Percentiles rank a stretch among this genome's conserved stretches.
phyloP scores from a whole-genome alignment of 768 basidiomycete species.

The Aureoboletus auriporus region DNA sequence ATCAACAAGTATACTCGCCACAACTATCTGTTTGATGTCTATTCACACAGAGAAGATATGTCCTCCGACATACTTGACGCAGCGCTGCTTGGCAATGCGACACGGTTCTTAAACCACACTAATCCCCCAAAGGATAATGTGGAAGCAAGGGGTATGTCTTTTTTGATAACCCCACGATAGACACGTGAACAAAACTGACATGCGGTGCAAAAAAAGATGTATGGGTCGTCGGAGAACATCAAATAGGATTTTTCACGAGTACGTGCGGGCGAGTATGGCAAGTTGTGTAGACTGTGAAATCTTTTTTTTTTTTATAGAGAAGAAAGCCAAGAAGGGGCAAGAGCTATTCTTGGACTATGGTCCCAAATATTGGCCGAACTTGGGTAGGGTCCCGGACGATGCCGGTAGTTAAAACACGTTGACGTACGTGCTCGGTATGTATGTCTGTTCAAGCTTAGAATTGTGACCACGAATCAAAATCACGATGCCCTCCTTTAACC shows the following conservation, averaged over 20 bases:
- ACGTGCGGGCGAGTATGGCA: constrained; percentile 8
- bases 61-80: constrained; percentile 30
- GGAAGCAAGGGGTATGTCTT: constrained; percentile 25
- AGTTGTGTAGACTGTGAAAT: background rate
- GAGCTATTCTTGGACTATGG: constrained; percentile 39
- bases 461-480: no score
- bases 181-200: background rate
- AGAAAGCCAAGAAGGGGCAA: constrained; percentile 24
- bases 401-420: no score
- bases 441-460: no score
- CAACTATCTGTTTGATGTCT: constrained; percentile 36
- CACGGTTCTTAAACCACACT: constrained; percentile 41
- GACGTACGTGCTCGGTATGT: no score
- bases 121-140: constrained; percentile 9
- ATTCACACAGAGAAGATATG: background rate
- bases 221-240: constrained; percentile 32
- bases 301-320: constrained; percentile 14
- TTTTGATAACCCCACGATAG: background rate
- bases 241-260: constrained; percentile 37
- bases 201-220: constrained; percentile 11
- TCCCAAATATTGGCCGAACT: constrained; percentile 18
- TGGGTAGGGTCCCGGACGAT: no score
- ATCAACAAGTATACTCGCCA: constrained; percentile 5
- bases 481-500: no score
- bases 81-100: constrained; percentile 40